These are phyloP conservation scores for Mucor sp. DNA, from an alignment of 371 early-diverging fungal genomes.

Conservation along the genomic window DNA sequence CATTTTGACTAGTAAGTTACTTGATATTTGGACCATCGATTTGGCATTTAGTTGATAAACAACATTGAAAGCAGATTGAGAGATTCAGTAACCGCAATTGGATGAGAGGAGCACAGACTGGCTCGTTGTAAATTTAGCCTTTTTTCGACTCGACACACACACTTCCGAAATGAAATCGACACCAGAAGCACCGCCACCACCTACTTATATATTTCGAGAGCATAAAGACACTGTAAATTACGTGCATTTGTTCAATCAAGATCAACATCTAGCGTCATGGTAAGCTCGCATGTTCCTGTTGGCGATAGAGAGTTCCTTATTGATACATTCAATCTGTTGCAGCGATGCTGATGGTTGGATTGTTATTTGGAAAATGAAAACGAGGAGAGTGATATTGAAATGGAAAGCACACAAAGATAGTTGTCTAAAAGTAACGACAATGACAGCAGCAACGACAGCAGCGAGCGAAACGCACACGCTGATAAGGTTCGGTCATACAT, in stretches of 20 bases:
- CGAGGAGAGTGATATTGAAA: constrained; percentile 33
- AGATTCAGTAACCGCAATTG: not conserved
- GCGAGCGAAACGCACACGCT: constrained; percentile 15
- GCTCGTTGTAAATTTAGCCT: not conserved
- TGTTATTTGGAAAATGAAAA: constrained; percentile 41
- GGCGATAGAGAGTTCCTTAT: not conserved
- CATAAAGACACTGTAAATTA: constrained; percentile 35
- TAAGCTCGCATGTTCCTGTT: constrained; percentile 6
- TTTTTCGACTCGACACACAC: not conserved
- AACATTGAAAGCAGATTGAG: not conserved
- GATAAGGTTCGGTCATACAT: constrained; percentile 28
- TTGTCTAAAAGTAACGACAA: constrained; percentile 28
- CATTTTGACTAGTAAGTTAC: not conserved
- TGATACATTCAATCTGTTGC: not conserved
- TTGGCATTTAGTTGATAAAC: not conserved
- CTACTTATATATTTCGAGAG: constrained; percentile 38
- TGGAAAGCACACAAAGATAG: constrained; percentile 48
- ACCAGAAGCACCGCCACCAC: constrained; percentile 25
- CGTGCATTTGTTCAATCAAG: constrained; percentile 23
- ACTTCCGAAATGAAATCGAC: not conserved
- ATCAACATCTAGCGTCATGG: constrained; percentile 39
- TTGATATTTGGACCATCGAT: not conserved
- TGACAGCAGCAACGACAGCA: not conserved
- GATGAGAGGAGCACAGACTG: not conserved
- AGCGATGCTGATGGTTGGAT: constrained; percentile 49